Base-by-base conservation (phyloP, 2,329 filamentous ascomycete species). In the Helicocarpus griseus region DNA sequence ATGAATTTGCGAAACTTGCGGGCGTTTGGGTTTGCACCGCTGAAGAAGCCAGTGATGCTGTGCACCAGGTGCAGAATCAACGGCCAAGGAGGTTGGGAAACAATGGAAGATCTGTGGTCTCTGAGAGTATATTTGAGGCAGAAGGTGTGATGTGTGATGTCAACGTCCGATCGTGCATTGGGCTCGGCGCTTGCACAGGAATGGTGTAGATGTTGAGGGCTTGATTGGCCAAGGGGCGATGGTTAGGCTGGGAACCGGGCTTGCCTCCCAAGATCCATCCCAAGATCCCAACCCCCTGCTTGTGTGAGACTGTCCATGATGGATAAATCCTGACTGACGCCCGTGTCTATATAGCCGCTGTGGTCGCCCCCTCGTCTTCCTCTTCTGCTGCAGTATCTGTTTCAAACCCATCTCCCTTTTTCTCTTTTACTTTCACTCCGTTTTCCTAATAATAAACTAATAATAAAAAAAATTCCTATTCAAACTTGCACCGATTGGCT, bases 331-430 rank as follows among this genome's bases (percentile, higher is more conserved):
- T 38, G 36, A 14, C 8, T 5, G 24, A 13, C 29, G 14, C 13
- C 1, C 13, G 22, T 24, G 13, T 9, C 5, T 50, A 50, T 50
- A 50, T 50, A 50, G 49, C 49, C 49, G 49, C 49, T 41, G 39
- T 9, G 11, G 22, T 46, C 38, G 14, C 49, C 40, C 21, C n/a
- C 49, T 5, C 5, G 22, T 39, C 21, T 21, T 13, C 29, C 21
- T 28, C 19, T 31, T 41, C 29, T 49, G 24, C 48, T 49, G 36
- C 36, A 41, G 38, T 49, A 19, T 49, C 24, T 33, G 48, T 41
- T 49, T 40, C 36, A 4, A 22, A 49, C 33, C 43, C 13, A 11
- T n/a, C 5, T 8, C 22, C 28, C 14, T 24, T 31, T 19, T 40
- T 19, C 35, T 5, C 26, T 49, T 7, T 29, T 19, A 8, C 14